Percentiles rank a stretch among this genome's conserved stretches.
Evolutionary conservation across 768 basidiomycete genomes (phyloP).

Genomic region (Termitomyces sp.): DNA sequence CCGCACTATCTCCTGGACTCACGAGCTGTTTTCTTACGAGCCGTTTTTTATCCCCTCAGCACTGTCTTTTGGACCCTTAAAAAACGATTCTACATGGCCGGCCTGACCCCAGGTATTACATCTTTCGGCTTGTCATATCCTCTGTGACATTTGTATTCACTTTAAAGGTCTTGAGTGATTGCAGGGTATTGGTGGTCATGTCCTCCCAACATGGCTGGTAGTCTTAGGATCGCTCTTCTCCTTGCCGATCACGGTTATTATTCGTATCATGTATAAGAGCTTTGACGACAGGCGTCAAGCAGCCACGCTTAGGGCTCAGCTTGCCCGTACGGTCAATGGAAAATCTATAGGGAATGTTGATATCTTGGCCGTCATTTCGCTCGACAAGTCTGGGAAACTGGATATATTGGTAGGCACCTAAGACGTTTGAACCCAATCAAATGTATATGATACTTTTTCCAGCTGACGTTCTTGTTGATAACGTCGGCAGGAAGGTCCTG

Average conservation of each 20-base stretch:
- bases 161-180: slow-evolving; percentile 11
- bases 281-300: slow-evolving; percentile 31
- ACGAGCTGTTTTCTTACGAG: background rate
- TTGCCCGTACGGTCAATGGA: slow-evolving; percentile 32
- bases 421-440: background rate
- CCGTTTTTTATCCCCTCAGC: background rate
- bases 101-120: slow-evolving; percentile 26
- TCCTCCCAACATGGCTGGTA: slow-evolving; percentile 33
- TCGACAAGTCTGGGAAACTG: slow-evolving; percentile 31
- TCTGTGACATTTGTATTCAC: slow-evolving; percentile 11
- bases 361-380: slow-evolving; percentile 28
- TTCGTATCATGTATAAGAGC: slow-evolving; percentile 24
- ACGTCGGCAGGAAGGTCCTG: slow-evolving; percentile 30
- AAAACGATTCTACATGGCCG: background rate
- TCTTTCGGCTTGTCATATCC: slow-evolving; percentile 15
- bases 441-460: background rate
- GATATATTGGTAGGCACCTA: slow-evolving; percentile 41
- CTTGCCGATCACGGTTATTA: slow-evolving; percentile 26
- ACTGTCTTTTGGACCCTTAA: background rate
- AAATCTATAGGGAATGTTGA: slow-evolving; percentile 40
- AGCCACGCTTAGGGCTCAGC: slow-evolving; percentile 38
- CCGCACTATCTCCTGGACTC: background rate
- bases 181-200: slow-evolving; percentile 3
- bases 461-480: slow-evolving; percentile 39
- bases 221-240: slow-evolving; percentile 22